phyloP scores from a whole-genome alignment of 1,284 basidiomycete species.

The Ustilago bromivora region DNA sequence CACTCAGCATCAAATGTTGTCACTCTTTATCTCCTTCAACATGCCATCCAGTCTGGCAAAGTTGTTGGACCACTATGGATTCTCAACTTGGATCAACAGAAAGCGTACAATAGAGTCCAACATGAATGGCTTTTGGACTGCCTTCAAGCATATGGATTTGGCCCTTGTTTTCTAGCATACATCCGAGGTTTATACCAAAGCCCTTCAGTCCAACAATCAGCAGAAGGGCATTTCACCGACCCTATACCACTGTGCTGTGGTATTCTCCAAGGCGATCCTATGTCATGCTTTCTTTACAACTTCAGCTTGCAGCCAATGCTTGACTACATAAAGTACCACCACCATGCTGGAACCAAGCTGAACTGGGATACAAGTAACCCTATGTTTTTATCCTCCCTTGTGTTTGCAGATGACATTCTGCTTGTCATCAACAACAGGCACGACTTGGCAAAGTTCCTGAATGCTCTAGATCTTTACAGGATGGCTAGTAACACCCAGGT shows the following conservation, averaged over 20 bases:
- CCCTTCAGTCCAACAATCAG: neutral
- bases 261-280: slow-evolving; percentile 1
- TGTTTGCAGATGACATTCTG: neutral
- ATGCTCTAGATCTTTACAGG: neutral
- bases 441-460: neutral
- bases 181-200: neutral
- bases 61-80: neutral
- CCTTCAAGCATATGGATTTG: neutral
- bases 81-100: slow-evolving; percentile 4
- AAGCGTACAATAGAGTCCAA: neutral
- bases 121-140: slow-evolving; percentile 1
- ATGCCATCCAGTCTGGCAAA: neutral
- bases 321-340: neutral
- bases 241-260: neutral
- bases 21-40: neutral
- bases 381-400: neutral
- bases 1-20: neutral
- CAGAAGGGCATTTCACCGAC: neutral
- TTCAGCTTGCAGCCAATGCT: neutral
- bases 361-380: neutral
- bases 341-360: neutral
- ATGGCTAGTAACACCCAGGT: neutral
- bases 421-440: neutral
- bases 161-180: neutral
- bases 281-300: slow-evolving; percentile 5